Base-by-base conservation (phyloP, 2,329 filamentous ascomycete genomes). In the Alternaria sp. region DNA sequence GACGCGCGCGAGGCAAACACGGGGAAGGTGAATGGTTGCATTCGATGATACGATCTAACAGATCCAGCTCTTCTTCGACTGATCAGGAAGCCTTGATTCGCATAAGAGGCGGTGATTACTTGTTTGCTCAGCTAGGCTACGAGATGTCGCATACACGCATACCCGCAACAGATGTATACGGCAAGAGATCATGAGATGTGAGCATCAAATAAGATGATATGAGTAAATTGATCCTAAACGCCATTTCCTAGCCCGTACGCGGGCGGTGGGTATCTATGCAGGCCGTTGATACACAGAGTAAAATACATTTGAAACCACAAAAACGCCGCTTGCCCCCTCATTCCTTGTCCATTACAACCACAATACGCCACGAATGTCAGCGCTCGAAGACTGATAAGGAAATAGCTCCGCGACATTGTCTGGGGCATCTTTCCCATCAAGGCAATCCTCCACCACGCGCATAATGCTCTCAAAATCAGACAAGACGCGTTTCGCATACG, bases 321-420 rank as follows among this genome's bases (percentile, higher is more conserved):
- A 21, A 41, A 41, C 49, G 49, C 49, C 49, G 1, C 6, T 1
- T 49, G 3, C 3, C 23, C n/a, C 20, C 9, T 18, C 9, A 25
- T 6, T 28, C 4, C 45, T 10, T 26, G 14, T n/a, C 0, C 45
- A 47, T 18, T 30, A 61, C n/a, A 61, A 15, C 58, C 58, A 61
- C 51, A 61, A 45, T 12, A 61, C 51, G 21, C 51, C 47, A 5
- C 55, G 60, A 20, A 59, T 47, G 10, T 33, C 53, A 21, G 60
- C 61, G 53, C 70, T 71, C n/a, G 71, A 18, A 8, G 62, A 58
- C n/a, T 46, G 58, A 25, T 77, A 77, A 3, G 75, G 75, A 14
- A 76, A 68, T 11, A 72, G 26, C 1, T 74, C 60, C 2, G 55
- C 53, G n/a, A 72, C 51, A 20, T 75, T 65, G 0, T 58, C 20